phyloP scores from a whole-genome alignment of 441 rosid genomes.

The Arabidopsis lyrata region DNA sequence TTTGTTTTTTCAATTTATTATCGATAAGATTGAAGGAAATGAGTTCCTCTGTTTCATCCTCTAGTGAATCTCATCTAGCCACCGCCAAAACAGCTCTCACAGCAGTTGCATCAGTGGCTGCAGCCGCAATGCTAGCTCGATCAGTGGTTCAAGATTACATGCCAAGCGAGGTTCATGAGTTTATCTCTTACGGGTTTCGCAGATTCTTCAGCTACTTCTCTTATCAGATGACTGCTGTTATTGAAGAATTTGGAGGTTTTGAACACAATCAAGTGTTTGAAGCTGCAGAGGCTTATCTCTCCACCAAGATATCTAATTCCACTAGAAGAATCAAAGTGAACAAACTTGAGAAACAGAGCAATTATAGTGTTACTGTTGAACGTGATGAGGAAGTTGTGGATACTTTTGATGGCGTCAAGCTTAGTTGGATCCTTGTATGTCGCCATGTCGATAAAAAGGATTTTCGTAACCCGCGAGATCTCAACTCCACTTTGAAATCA shows the following conservation, averaged over 20 bases:
- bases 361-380: slow-evolving; percentile 53
- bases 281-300: slow-evolving; percentile 62
- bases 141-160: slow-evolving; percentile 55
- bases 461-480: slow-evolving; percentile 32
- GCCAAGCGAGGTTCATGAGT: slow-evolving; percentile 31
- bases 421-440: slow-evolving; percentile 58
- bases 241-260: slow-evolving; percentile 40
- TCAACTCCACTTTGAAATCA: slow-evolving; percentile 38
- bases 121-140: slow-evolving; percentile 63
- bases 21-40: slow-evolving; percentile 9
- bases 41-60: slow-evolving; percentile 33
- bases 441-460: slow-evolving; percentile 43
- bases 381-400: slow-evolving; percentile 60
- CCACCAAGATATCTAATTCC: slow-evolving; percentile 51
- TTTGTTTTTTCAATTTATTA: not conserved
- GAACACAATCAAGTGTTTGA: slow-evolving; percentile 57
- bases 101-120: slow-evolving; percentile 68
- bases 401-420: slow-evolving; percentile 54
- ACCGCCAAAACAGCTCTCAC: slow-evolving; percentile 59
- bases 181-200: slow-evolving; percentile 15
- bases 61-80: slow-evolving; percentile 54
- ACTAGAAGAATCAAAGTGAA: slow-evolving; percentile 59
- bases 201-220: slow-evolving; percentile 23
- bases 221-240: slow-evolving; percentile 29
- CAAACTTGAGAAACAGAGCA: slow-evolving; percentile 62